Percentiles rank a stretch among this genome's conserved stretches.
phyloP scores from a whole-genome alignment of 208 protist species.

The Spongospora subterranea region DNA sequence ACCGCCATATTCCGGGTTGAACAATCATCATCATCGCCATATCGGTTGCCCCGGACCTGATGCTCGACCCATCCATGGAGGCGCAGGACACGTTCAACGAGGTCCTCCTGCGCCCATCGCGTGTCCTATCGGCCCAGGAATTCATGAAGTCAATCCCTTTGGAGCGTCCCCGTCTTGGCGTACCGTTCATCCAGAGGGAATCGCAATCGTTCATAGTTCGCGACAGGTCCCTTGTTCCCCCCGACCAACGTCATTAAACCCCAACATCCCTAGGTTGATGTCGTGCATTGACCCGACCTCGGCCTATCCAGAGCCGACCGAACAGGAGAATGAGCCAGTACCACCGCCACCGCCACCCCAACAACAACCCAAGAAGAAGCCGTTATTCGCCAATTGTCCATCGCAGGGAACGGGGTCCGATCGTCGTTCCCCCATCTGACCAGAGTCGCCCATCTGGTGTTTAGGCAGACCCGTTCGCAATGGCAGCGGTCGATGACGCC shows the following conservation, averaged over 20 bases:
- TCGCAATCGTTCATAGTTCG: neutral
- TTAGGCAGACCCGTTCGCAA: constrained; percentile 26
- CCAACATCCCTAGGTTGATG: neutral
- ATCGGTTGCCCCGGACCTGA: too few species aligned
- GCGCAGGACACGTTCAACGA: too few species aligned
- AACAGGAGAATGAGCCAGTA: neutral
- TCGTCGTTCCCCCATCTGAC: neutral
- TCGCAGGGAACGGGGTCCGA: neutral
- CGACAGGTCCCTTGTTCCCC: neutral
- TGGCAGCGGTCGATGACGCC: constrained; percentile 36
- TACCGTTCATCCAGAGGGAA: neutral
- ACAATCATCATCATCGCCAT: too few species aligned
- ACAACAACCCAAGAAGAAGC: neutral
- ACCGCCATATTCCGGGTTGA: too few species aligned
- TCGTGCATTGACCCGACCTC: constrained; percentile 1
- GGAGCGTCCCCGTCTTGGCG: neutral
- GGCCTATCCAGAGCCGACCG: neutral
- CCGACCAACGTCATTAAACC: neutral
- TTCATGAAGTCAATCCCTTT: constrained; percentile 26
- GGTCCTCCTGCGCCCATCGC: too few species aligned
- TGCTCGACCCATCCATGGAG: too few species aligned
- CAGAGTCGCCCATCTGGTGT: neutral
- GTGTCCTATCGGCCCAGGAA: neutral
- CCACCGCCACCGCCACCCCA: neutral
- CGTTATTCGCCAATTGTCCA: constrained; percentile 39